Evolutionary conservation across 2,329 filamentous ascomycete species (phyloP).

Genomic region (Epichloe sibirici): DNA sequence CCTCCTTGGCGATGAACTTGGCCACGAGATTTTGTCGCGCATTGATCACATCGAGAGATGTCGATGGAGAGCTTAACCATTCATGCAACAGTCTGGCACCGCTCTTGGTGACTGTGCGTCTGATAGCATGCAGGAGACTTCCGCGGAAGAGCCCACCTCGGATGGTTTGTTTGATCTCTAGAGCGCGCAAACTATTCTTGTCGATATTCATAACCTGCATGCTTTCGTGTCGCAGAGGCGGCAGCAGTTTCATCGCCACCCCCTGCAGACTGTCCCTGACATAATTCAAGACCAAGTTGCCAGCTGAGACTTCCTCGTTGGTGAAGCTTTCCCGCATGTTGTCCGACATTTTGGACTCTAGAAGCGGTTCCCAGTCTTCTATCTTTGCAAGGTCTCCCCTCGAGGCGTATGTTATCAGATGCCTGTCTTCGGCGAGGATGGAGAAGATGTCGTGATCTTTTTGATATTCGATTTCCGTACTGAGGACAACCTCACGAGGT

Average conservation of each 20-base stretch:
- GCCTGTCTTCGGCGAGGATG: constrained; percentile 61
- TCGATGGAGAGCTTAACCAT: constrained; percentile 82
- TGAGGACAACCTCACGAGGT: constrained; percentile 74
- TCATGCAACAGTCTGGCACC: constrained; percentile 74
- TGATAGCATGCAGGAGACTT: constrained; percentile 79
- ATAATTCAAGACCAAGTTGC: constrained; percentile 73
- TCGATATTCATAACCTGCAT: constrained; percentile 82
- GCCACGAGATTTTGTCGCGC: constrained; percentile 71
- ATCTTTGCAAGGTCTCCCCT: constrained; percentile 34
- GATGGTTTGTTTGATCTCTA: constrained; percentile 82
- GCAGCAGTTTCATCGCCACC: constrained; percentile 67
- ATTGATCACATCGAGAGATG: constrained; percentile 69
- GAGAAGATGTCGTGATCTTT: constrained; percentile 49
- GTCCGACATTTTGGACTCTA: constrained; percentile 58
- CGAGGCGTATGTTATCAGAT: constrained; percentile 62
- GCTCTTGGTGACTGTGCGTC: constrained; percentile 82
- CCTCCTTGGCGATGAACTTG: constrained; percentile 52
- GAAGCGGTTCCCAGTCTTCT: constrained; percentile 59
- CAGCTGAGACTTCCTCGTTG: constrained; percentile 59
- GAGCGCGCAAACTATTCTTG: constrained; percentile 75
- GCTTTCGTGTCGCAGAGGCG: constrained; percentile 61
- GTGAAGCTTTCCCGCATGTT: constrained; percentile 47
- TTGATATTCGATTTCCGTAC: constrained; percentile 46
- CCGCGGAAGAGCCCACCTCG: constrained; percentile 68
- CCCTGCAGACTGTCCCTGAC: constrained; percentile 68